These are phyloP conservation scores for Eimeria brunetti DNA, from an alignment of 169 alveolate genomes.

Conservation along the genomic window DNA sequence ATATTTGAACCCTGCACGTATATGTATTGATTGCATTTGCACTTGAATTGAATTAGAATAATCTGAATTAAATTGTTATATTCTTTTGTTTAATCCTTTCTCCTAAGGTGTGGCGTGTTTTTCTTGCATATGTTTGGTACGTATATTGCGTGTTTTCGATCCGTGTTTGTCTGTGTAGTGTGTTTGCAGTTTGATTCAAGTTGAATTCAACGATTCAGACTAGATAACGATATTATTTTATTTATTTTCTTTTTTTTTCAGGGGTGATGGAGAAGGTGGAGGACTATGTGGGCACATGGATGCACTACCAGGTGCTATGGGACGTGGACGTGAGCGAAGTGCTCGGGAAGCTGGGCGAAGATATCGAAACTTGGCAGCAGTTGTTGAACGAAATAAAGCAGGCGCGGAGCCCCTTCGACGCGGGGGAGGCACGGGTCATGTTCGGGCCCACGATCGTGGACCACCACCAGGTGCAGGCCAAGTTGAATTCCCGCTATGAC, in stretches of 20 bases:
- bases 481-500: conserved; percentile 95
- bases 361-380: conserved; percentile 96
- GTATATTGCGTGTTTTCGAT: background rate
- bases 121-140: background rate
- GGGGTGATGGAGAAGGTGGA: conserved; percentile 83
- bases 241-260: background rate
- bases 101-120: no score
- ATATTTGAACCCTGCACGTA: no score
- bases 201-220: no score
- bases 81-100: no score
- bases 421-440: conserved; percentile 91
- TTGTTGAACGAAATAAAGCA: conserved; percentile 94
- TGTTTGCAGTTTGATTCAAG: no score
- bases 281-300: conserved; percentile 96
- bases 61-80: no score
- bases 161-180: no score
- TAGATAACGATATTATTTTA: background rate
- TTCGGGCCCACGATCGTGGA: conserved; percentile 97
- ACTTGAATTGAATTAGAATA: no score
- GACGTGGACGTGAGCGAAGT: conserved; percentile 94
- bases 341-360: conserved; percentile 93
- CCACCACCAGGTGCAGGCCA: conserved; percentile 90
- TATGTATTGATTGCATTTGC: no score
- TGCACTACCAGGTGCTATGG: conserved; percentile 97
- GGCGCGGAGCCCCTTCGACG: conserved; percentile 95